These are phyloP conservation scores for Metarhizium humberi DNA, from an alignment of 2,329 filamentous ascomycete species.

Conservation along the genomic window DNA sequence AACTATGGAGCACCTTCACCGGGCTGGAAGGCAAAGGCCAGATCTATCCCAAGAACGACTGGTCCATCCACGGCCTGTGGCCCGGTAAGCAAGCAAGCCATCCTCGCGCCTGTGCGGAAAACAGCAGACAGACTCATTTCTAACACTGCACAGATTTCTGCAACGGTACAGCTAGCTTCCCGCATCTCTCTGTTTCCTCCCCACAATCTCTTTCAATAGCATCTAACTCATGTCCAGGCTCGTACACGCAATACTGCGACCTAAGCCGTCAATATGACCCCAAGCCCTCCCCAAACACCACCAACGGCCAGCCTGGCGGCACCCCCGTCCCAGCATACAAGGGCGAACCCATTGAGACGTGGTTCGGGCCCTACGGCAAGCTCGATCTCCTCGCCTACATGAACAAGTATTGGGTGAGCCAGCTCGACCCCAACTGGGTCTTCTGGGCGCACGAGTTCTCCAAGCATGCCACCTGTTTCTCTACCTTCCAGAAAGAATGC, in stretches of 20 bases:
- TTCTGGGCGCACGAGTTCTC: conserved; percentile 62
- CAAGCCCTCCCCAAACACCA: conserved; percentile 51
- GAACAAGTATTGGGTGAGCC: conserved; percentile 55
- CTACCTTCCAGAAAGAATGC: conserved; percentile 55
- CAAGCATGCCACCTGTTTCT: conserved; percentile 61
- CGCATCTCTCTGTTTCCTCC: background rate
- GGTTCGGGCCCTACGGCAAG: conserved; percentile 47
- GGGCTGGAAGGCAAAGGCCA: conserved; percentile 49
- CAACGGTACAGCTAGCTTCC: conserved; percentile 21
- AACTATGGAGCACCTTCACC: conserved; percentile 58
- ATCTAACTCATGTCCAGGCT: conserved; percentile 27
- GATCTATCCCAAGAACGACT: conserved; percentile 44
- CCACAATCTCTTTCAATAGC: too few relatives aligned
- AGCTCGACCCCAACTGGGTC: conserved; percentile 42
- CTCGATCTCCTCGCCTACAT: conserved; percentile 55
- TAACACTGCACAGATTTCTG: conserved; percentile 29
- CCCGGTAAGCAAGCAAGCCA: conserved; percentile 21
- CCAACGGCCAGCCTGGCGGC: conserved; percentile 43
- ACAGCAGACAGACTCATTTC: background rate
- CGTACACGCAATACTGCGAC: conserved; percentile 60
- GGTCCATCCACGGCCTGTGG: conserved; percentile 52
- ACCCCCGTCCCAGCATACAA: conserved; percentile 47
- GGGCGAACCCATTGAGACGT: conserved; percentile 47
- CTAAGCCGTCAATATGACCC: conserved; percentile 56
- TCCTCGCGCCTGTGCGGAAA: background rate